phyloP scores from a whole-genome alignment of 306 rosid species.

The Vigna radiata region DNA sequence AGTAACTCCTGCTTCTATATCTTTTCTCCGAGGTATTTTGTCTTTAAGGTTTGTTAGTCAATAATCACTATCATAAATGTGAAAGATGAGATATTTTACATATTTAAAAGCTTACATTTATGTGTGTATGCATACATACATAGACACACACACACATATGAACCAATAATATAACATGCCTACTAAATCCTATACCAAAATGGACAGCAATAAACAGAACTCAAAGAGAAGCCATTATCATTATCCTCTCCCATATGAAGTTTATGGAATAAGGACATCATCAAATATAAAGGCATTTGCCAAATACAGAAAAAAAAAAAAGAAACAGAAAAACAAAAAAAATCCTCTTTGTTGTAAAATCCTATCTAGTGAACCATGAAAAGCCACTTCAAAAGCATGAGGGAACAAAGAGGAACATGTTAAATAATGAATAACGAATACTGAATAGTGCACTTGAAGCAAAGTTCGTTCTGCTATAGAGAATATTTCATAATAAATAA shows the following conservation, averaged over 20 bases:
- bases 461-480: too few species aligned
- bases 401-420: too few species aligned
- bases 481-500: too few species aligned
- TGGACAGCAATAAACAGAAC: slow-evolving; percentile 13
- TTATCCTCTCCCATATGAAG: slow-evolving; percentile 8
- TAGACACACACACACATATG: neutral
- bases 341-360: neutral
- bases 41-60: slow-evolving; percentile 26
- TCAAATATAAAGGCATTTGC: neutral
- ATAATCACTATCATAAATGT: slow-evolving; percentile 2
- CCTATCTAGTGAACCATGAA: too few species aligned
- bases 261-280: neutral
- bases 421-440: too few species aligned
- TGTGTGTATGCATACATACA: neutral
- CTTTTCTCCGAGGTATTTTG: slow-evolving; percentile 79
- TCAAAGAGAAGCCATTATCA: neutral
- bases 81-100: slow-evolving; percentile 3
- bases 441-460: too few species aligned
- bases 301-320: neutral
- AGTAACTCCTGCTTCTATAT: slow-evolving; percentile 86
- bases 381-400: too few species aligned
- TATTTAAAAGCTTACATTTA: too few species aligned
- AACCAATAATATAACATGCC: slow-evolving; percentile 3
- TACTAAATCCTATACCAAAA: slow-evolving; percentile 20
- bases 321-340: too few species aligned